Evolutionary conservation across 2,329 filamentous ascomycete genomes (phyloP).

Genomic region (Nigrospora oryzae): DNA sequence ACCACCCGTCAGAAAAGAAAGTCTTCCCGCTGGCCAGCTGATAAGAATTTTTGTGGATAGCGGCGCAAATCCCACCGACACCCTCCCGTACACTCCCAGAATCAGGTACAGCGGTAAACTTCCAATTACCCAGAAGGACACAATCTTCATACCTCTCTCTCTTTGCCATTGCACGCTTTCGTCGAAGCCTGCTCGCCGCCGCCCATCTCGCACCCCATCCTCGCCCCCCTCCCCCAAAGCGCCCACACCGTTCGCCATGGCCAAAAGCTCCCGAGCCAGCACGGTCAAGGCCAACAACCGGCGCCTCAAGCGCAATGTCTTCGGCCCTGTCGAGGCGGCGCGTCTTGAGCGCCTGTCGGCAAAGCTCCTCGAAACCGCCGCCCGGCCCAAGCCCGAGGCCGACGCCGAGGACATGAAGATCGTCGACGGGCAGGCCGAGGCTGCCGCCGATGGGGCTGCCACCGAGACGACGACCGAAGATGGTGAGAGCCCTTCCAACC

Average conservation of each 20-base stretch:
- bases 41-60: too few relatives aligned
- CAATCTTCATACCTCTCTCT: too few relatives aligned
- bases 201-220: neutral
- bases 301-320: conserved; percentile 71
- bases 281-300: conserved; percentile 75
- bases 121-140: too few relatives aligned
- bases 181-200: too few relatives aligned
- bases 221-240: neutral
- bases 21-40: too few relatives aligned
- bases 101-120: too few relatives aligned
- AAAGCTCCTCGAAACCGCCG: conserved; percentile 73
- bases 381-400: conserved; percentile 60
- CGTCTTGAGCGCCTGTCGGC: conserved; percentile 76
- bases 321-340: conserved; percentile 72
- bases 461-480: conserved; percentile 19
- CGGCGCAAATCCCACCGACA: too few relatives aligned
- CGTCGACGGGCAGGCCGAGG: conserved; percentile 24
- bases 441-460: conserved; percentile 14
- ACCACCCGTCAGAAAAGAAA: too few relatives aligned
- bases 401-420: conserved; percentile 39
- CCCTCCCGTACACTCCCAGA: too few relatives aligned
- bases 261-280: conserved; percentile 76
- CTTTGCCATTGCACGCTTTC: too few relatives aligned
- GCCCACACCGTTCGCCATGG: conserved; percentile 50
- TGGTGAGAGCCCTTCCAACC: conserved; percentile 16